Evolutionary conservation across 345 rosid species (phyloP), one percentile per base, ranked within the genome.

Genomic region (Anastatica hierochuntica): DNA sequence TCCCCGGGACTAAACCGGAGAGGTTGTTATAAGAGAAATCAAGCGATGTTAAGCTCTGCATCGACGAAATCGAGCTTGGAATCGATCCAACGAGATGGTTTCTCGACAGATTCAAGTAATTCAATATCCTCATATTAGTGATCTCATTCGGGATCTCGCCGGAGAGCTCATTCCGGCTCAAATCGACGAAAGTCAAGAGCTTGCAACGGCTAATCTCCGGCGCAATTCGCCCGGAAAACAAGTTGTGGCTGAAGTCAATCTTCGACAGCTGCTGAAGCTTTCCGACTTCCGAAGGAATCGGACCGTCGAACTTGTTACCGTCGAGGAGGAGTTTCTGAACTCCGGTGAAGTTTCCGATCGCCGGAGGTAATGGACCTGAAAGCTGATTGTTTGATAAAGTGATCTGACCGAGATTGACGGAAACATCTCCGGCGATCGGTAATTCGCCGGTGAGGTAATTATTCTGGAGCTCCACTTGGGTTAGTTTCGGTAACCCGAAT

Each of bases 11-110:
- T 31, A 88, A 75, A 57, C 97, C 97, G 51, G 95, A 69, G 34
- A 88, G 95, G 56, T 85, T 85, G 74, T 88, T 88, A 56, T 80
- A 88, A 1, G 95, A 85, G 62, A 88, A 88, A 76, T 88, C 97
- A 37, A 88, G 88, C 4, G 95, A 82, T 5, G 97, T 88, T 59
- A 88, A 77, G 64, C 95, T 85, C 74, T 85, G 97, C 97, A 88
- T 88, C 23, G 76, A 60, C 18, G 97, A 60, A 50, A 88, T 76
- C 1, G 97, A 75, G 4, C 79, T 18, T 10, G 97, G 97, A 63
- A 88, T 79, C 53, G 72, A 53, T 27, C 97, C 97, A 0, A 77
- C 42, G 9, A 88, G 75, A 70, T 80, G 80, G 66, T 88, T 88
- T 58, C 86, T 77, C 12, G 95, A 88, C 14, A 88, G 64, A 69